Base-by-base conservation (phyloP, 305 asterid genomes). In the Fraxinus nigra region DNA sequence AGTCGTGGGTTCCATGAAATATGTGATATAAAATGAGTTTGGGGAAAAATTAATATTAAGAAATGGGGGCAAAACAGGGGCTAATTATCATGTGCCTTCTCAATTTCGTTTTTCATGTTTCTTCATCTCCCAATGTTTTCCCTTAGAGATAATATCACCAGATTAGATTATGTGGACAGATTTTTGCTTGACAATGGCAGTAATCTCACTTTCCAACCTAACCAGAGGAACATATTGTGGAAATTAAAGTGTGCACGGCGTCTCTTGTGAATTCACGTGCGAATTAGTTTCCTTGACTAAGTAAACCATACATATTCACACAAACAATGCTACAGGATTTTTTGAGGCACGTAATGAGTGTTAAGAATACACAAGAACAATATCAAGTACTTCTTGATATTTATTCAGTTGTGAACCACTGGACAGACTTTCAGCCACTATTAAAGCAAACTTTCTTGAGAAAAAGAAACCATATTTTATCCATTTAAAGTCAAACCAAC, bases 401-500 rank as follows among this genome's bases (percentile, higher is more conserved):
- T 28, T 28, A 67, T 67, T 67, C 74, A 67, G 74, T 28, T 28
- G 20, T 26, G 74, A 67, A 67, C 74, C 35, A 30, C 38, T 67
- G 74, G 74, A 30, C 9, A 24, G 34, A 28, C 37, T 10, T 51
- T 51, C 35, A 28, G 20, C 6, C 74, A 67, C 20, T 3, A 10
- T 28, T 8, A 26, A 67, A 16, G 20, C 34, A 67, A 28, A 10
- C 38, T 26, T 26, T 0, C 0, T 4, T 10, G 38, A 10, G 61
- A 51, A 16, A 33, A 14, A 32, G 38, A 14, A 77, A 72, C 61
- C 75, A 70, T 43, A n/a, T 16, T 20, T 4, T 65, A 43, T 67
- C 10, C 74, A 69, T 22, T 11, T 3, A 34, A 63, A 79, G 18
- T 10, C 14, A 20, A 61, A 77, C 86, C 59, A 73, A 91, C 93